These are phyloP conservation scores for Tritrichomonas musculus DNA, from an alignment of 208 protist genomes.

Conservation along the genomic window DNA sequence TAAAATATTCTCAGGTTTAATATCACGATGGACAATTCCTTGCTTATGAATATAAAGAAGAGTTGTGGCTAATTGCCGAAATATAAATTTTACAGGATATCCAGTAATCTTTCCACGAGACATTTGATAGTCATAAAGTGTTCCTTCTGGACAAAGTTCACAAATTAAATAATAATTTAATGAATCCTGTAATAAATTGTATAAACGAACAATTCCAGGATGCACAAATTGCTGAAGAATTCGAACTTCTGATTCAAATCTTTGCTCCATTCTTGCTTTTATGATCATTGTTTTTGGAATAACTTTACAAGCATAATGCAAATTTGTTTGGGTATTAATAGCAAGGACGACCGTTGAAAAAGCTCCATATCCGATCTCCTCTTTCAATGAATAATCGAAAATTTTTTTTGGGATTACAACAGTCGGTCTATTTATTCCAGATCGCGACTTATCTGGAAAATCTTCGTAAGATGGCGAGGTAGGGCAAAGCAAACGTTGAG, in stretches of 20 bases:
- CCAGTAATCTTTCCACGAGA: neutral
- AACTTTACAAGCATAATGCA: slow-evolving; percentile 29
- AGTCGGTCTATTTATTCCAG: no score
- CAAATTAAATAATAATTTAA: neutral
- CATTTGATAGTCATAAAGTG: neutral
- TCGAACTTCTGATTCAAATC: neutral
- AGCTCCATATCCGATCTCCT: no score
- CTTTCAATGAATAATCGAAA: no score
- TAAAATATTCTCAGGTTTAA: slow-evolving; percentile 1
- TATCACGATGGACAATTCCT: neutral
- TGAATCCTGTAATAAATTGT: neutral
- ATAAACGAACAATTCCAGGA: neutral
- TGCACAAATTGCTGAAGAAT: neutral
- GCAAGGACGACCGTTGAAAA: neutral
- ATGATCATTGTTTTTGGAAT: neutral
- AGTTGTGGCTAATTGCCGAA: neutral
- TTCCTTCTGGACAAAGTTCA: slow-evolving; percentile 6
- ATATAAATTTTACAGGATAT: neutral
- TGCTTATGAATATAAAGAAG: neutral
- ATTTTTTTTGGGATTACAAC: no score
- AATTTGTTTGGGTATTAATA: neutral
- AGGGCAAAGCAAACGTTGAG: no score
- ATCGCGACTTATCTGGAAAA: no score
- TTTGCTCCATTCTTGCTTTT: neutral
- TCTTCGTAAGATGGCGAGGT: no score